phyloP scores from a whole-genome alignment of 2,329 filamentous ascomycete genomes.

The Fusarium praegraminearum region DNA sequence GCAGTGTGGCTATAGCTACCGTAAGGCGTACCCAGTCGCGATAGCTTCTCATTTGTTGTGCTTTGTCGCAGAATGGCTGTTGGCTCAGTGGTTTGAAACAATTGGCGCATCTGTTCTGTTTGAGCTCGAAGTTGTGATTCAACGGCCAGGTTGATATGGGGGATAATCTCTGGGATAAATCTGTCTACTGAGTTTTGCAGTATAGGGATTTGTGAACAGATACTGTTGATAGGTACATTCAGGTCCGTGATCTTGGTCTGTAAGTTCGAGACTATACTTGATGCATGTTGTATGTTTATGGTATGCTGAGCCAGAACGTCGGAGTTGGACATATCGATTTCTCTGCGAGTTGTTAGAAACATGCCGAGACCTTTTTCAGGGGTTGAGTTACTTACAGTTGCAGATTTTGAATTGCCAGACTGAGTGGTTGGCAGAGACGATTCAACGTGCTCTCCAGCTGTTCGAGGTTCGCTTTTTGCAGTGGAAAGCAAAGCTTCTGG shows the following conservation, averaged over 20 bases:
- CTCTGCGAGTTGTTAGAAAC: background rate
- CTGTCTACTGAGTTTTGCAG: background rate
- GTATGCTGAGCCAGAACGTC: background rate
- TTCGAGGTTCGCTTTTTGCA: background rate
- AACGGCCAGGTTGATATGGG: background rate
- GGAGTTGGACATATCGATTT: background rate
- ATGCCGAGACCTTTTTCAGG: fast-evolving
- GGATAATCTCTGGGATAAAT: background rate
- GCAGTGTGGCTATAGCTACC: fast-evolving
- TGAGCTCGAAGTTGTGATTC: background rate
- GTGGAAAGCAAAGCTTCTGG: background rate
- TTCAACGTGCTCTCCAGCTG: background rate
- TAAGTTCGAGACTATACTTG: background rate
- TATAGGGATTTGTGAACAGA: background rate
- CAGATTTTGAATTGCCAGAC: background rate
- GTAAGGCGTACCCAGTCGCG: background rate
- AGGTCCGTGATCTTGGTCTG: background rate
- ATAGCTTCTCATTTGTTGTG: background rate
- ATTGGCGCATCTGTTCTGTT: background rate
- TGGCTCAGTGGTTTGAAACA: background rate
- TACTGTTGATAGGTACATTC: background rate
- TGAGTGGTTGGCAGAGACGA: background rate
- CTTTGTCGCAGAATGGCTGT: background rate
- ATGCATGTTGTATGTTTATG: background rate
- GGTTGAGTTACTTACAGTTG: background rate